Base-by-base conservation (phyloP, 164 flowering plant species). In the Cinnamomum micranthum region DNA sequence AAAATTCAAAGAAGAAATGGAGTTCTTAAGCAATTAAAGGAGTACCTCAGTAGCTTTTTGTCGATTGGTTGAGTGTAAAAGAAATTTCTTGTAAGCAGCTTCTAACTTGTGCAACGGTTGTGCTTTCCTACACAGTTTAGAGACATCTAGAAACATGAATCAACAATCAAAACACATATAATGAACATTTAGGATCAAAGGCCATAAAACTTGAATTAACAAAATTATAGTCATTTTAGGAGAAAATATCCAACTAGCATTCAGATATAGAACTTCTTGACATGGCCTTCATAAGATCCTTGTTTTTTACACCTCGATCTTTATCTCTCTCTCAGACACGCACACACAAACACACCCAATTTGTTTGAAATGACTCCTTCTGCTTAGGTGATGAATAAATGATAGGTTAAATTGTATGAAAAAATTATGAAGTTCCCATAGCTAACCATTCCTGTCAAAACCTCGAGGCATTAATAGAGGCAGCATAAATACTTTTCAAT, bases 71-170 rank as follows among this genome's bases (percentile, higher is more conserved):
- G 96, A 87, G 69, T 93, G 90, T 17, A 79, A 76, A 58, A 95
- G 71, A 81, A 93, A 93, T 33, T 86, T 92, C 85, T 83, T 85
- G 80, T 86, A 95, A 65, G 92, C 85, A 75, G 81, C 86, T 75
- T 88, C 87, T 83, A 95, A 68, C 73, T 89, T 92, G 35, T 90
- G 88, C 3, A 67, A 70, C 68, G 98, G 99, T 76, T 87, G 87
- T 77, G 97, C 98, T 75, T 87, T 84, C 87, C 98, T 93, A 75
- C 70, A 23, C 47, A 41, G 47, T 41, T 41, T 41, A 41, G 9
- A 41, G 47, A 41, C 11, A 41, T 41, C 47, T 11, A 41, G 47
- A 41, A 41, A 41, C 47, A 41, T 68, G 27, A 70, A 35, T 68
- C 60, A 50, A 50, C 10, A 64, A 64, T 22, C 13, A 13, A 15